Base-by-base conservation (phyloP, 2,329 filamentous ascomycete species). In the Fusarium sp. region DNA sequence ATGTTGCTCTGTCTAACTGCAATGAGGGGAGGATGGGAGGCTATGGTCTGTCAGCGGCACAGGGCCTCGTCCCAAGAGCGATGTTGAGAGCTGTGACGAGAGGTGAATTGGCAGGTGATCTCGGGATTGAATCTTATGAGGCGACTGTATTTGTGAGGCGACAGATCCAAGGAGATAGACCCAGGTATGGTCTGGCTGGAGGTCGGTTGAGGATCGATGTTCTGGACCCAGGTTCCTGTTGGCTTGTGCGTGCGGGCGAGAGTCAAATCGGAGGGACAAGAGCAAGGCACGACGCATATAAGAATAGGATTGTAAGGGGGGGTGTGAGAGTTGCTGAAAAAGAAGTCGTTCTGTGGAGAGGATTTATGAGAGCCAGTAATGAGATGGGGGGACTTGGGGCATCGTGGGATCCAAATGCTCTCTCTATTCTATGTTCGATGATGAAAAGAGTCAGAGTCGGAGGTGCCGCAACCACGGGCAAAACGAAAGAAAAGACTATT, bases 101-200 rank as follows among this genome's bases (percentile, higher is more conserved):
- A 48, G 35, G 54, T 53, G 47, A 43, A 55, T 54, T 57, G 53
- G 60, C 66, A 70, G 68, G 61, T 66, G 66, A 66, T 61, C 38
- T 60, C 54, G 44, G 57, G 53, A 52, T 35, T 46, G 47, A 61
- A 69, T 61, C 53, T 64, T 57, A 54, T 70, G 68, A 63, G 64
- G 48, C 55, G 61, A 67, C 53, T 49, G n/a, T n/a, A n/a, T n/a
- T n/a, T n/a, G 66, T 67, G 55, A 70, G 66, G 61, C 61, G 64
- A 67, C 57, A 53, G 61, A 57, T 53, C 25, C 50, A 62, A 59
- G 49, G 37, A 44, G 54, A 45, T 35, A 58, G 53, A 42, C 49
- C 47, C 42, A 49, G 45, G 43, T 57, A 53, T 47, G 60, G 54
- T 63, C 48, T 57, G 56, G 50, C 56, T 66, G 65, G 59, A 62